Conservation (phyloP, 768 basidiomycete genomes). For the Phaffia tasmanica region DNA sequence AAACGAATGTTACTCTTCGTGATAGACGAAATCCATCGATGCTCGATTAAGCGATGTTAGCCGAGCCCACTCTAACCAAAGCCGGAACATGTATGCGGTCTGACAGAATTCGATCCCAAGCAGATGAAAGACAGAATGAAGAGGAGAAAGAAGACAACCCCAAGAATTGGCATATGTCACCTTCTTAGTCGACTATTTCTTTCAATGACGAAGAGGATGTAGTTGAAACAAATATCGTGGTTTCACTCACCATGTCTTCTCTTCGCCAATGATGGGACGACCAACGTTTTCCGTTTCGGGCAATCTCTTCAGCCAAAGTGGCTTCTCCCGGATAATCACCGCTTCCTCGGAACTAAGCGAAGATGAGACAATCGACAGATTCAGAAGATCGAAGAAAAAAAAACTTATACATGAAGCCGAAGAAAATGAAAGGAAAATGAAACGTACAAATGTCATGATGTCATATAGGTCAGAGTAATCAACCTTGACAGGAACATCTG, state of each 20-base stretch:
- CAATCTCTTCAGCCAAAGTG: constrained; percentile 50
- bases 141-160: not conserved
- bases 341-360: constrained; percentile 49
- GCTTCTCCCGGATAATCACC: constrained; percentile 49
- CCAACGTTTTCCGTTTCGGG: constrained; percentile 50
- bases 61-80: constrained; percentile 37
- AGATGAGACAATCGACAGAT: not conserved
- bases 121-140: not conserved
- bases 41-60: constrained; percentile 28
- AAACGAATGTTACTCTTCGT: not conserved
- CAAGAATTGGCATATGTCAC: not conserved
- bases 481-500: constrained; percentile 50
- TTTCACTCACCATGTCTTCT: constrained; percentile 45
- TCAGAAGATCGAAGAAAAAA: not conserved
- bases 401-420: not conserved
- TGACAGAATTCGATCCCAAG: not conserved
- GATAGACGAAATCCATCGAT: not conserved
- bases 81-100: constrained; percentile 34
- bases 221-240: no score
- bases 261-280: constrained; percentile 50
- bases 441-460: constrained; percentile 47
- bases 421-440: not conserved
- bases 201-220: no score
- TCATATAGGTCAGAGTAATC: constrained; percentile 62
- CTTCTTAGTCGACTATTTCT: not conserved